phyloP scores from a whole-genome alignment of 176 grass and related monocot species.

The Guadua angustifolia region DNA sequence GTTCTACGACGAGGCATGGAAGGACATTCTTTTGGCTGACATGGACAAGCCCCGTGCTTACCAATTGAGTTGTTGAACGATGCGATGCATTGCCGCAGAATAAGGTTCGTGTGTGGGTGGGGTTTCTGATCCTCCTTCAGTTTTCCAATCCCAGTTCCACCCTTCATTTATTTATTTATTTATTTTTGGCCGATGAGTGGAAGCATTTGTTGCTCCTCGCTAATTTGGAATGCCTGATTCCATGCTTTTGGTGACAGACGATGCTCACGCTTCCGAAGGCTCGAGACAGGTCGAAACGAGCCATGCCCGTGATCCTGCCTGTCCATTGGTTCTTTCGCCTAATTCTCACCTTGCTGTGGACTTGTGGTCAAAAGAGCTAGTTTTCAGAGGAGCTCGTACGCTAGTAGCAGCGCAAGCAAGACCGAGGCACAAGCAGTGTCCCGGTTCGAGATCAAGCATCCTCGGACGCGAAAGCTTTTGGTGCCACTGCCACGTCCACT shows the following conservation, averaged over 20 bases:
- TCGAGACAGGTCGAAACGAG: no score
- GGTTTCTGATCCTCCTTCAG: neutral
- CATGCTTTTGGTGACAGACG: no score
- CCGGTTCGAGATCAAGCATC: neutral
- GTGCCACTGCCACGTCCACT: no score
- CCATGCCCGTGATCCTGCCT: no score
- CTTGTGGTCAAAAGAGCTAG: no score
- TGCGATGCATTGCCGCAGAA: neutral
- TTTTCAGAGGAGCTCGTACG: no score
- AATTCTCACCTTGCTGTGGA: no score
- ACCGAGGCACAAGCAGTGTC: neutral
- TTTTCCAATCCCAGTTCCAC: conserved; percentile 6
- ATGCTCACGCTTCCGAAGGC: no score
- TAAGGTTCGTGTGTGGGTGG: conserved; percentile 18
- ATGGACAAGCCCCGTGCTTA: conserved; percentile 15
- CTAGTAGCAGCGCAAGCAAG: neutral
- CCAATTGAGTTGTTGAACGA: neutral
- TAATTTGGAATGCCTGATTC: no score
- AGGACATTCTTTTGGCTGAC: conserved; percentile 69
- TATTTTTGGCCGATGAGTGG: conserved; percentile 1
- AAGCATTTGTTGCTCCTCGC: neutral
- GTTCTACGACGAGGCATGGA: conserved; percentile 96
- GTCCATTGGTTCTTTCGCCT: no score
- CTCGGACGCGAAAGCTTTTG: no score
- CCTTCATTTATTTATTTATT: neutral